Percentiles rank a stretch among this genome's conserved stretches.
phyloP scores from a whole-genome alignment of 2,329 filamentous ascomycete species.

The Exophiala alcalophila region DNA sequence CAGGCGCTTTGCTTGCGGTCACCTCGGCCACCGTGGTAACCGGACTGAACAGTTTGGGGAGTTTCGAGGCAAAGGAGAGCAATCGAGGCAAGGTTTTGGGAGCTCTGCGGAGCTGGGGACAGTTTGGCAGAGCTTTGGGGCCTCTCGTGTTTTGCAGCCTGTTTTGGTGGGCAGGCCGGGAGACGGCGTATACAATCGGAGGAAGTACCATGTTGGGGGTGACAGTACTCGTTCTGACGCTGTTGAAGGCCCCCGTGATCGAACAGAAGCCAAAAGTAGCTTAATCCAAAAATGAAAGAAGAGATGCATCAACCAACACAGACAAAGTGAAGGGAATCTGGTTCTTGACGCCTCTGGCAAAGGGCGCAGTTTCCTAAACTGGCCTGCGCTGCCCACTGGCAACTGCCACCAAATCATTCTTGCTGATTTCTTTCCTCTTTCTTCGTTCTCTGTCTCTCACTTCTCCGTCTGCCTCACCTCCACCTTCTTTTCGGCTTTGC shows the following conservation, averaged over 20 bases:
- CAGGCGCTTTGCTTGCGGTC: slow-evolving; percentile 78
- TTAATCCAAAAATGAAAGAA: no score
- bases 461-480: no score
- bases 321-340: no score
- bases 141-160: slow-evolving; percentile 89
- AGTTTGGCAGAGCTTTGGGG: slow-evolving; percentile 81
- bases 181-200: slow-evolving; percentile 78
- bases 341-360: no score
- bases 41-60: slow-evolving; percentile 84
- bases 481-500: no score
- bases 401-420: no score
- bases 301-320: no score
- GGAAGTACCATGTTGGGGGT: slow-evolving; percentile 77
- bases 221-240: slow-evolving; percentile 13
- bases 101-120: slow-evolving; percentile 74
- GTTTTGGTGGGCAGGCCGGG: slow-evolving; percentile 96
- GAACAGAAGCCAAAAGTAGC: no score
- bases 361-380: no score
- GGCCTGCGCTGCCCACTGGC: no score
- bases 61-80: slow-evolving; percentile 75
- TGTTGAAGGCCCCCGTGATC: slow-evolving; percentile 21
- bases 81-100: slow-evolving; percentile 87
- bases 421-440: no score
- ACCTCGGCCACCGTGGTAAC: slow-evolving; percentile 95
- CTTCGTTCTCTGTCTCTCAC: no score